Percentiles rank a stretch among this genome's conserved stretches.
Conservation (phyloP, 768 basidiomycete genomes). For the Symmetrospora coprosmae region DNA sequence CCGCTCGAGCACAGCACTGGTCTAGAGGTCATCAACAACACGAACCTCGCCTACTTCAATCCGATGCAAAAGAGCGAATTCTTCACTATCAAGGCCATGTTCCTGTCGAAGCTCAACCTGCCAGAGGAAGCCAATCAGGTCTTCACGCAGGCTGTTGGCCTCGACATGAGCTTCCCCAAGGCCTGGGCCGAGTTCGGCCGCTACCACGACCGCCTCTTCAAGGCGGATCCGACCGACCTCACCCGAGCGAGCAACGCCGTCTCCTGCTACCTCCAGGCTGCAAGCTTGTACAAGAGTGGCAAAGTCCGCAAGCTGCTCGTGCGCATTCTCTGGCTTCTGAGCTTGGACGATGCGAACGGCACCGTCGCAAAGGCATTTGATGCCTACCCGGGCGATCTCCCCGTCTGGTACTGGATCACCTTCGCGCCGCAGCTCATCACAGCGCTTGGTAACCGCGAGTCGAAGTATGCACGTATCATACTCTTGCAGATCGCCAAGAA, state of each 20-base stretch:
- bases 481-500: slow-evolving; percentile 76
- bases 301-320: slow-evolving; percentile 83
- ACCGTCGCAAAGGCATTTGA: slow-evolving; percentile 39
- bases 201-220: slow-evolving; percentile 84
- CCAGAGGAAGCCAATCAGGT: slow-evolving; percentile 79
- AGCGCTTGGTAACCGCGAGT: slow-evolving; percentile 78
- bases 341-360: slow-evolving; percentile 58
- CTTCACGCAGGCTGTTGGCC: slow-evolving; percentile 87
- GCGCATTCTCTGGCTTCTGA: slow-evolving; percentile 89
- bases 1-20: slow-evolving; percentile 84
- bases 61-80: slow-evolving; percentile 91
- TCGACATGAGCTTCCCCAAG: slow-evolving; percentile 87
- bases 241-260: slow-evolving; percentile 75
- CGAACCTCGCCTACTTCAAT: slow-evolving; percentile 96
- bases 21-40: slow-evolving; percentile 97
- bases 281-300: slow-evolving; percentile 80
- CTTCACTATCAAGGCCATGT: slow-evolving; percentile 96
- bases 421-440: slow-evolving; percentile 83
- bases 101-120: slow-evolving; percentile 64
- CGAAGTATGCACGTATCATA: slow-evolving; percentile 78
- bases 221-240: slow-evolving; percentile 51
- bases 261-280: slow-evolving; percentile 93
- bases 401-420: slow-evolving; percentile 98
- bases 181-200: slow-evolving; percentile 98
- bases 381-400: slow-evolving; percentile 84